phyloP scores from a whole-genome alignment of 768 basidiomycete genomes.

The Boletus pseudo-olivaceus region DNA sequence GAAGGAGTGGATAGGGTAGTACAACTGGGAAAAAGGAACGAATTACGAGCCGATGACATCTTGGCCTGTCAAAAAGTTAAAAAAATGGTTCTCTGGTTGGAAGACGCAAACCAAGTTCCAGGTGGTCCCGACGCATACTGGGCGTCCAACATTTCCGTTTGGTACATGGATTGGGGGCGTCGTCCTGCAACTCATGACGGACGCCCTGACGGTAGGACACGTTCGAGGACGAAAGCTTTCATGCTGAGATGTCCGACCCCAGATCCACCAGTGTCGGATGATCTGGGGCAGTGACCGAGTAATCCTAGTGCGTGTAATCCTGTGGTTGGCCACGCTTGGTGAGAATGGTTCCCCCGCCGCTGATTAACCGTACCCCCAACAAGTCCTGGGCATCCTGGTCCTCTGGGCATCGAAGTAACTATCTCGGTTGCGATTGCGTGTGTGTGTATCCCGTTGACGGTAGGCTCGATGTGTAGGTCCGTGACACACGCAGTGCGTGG shows the following conservation, averaged over 20 bases:
- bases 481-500: not conserved
- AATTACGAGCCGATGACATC: not conserved
- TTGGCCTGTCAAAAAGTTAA: not conserved
- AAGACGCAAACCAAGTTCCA: conserved; percentile 25
- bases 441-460: conserved; percentile 18
- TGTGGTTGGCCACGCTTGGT: conserved; percentile 28
- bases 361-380: not conserved
- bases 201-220: conserved; percentile 36
- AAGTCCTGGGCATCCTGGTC: conserved; percentile 19
- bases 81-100: conserved; percentile 27
- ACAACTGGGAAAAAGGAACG: not conserved
- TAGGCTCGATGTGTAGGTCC: not conserved
- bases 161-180: conserved; percentile 32
- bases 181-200: conserved; percentile 34
- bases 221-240: not conserved
- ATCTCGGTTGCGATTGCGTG: conserved; percentile 13
- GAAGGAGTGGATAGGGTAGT: too few species aligned
- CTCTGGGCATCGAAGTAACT: conserved; percentile 12
- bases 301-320: conserved; percentile 14
- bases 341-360: not conserved
- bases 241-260: not conserved
- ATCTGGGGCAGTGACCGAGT: conserved; percentile 27
- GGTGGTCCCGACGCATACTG: conserved; percentile 37
- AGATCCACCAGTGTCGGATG: conserved; percentile 40
- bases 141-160: conserved; percentile 19